Conservation (phyloP, 768 basidiomycete species). For the Leccinellum luteum region DNA sequence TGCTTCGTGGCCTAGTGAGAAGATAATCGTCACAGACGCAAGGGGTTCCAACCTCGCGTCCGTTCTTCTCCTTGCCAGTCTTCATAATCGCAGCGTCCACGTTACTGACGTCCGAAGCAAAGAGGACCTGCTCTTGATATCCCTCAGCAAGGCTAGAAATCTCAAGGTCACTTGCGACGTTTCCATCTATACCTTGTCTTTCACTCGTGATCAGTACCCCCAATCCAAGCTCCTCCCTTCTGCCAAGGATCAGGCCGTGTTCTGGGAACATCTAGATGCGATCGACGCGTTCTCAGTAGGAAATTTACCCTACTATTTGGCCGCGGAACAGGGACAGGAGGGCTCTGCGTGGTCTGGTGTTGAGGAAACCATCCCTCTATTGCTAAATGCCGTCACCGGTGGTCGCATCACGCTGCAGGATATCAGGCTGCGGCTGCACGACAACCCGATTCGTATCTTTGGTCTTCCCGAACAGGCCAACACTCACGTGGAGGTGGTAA, state of each 20-base stretch:
- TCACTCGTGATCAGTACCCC: slow-evolving; percentile 72
- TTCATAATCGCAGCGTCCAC: slow-evolving; percentile 86
- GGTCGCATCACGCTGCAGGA: slow-evolving; percentile 80
- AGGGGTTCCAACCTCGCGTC: slow-evolving; percentile 91
- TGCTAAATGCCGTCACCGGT: slow-evolving; percentile 81
- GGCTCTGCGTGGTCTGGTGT: slow-evolving; percentile 75
- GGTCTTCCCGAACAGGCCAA: slow-evolving; percentile 82
- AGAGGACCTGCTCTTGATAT: slow-evolving; percentile 88
- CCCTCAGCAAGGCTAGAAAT: slow-evolving; percentile 90
- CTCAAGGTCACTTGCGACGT: slow-evolving; percentile 97
- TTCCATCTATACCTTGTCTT: slow-evolving; percentile 89
- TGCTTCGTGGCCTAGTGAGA: slow-evolving; percentile 84
- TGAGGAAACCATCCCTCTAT: slow-evolving; percentile 82
- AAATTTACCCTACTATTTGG: slow-evolving; percentile 74
- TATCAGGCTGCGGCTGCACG: slow-evolving; percentile 78
- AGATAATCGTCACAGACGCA: slow-evolving; percentile 93
- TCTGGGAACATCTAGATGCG: slow-evolving; percentile 81
- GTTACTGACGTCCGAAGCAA: slow-evolving; percentile 83
- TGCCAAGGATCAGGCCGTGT: slow-evolving; percentile 67
- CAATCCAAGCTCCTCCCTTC: slow-evolving; percentile 64
- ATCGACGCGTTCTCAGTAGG: slow-evolving; percentile 94
- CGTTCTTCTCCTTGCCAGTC: slow-evolving; percentile 87
- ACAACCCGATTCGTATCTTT: slow-evolving; percentile 92
- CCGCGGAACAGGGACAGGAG: slow-evolving; percentile 55
- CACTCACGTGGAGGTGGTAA: slow-evolving; percentile 89